These are phyloP conservation scores for Lophiotrema nucula DNA, from an alignment of 495 filamentous ascomycete genomes.

Conservation along the genomic window DNA sequence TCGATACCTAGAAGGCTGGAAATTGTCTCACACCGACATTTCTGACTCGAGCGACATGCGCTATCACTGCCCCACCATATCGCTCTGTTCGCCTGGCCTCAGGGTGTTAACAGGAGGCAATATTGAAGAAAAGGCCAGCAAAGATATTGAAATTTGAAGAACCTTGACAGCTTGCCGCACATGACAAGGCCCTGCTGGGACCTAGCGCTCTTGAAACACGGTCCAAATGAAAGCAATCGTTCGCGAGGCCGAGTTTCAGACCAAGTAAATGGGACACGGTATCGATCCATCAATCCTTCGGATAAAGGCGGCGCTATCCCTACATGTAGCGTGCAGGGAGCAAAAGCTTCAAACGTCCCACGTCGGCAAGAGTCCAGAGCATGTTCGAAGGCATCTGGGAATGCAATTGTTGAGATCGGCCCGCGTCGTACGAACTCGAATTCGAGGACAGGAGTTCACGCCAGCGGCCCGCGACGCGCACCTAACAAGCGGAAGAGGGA, in stretches of 20 bases:
- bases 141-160: conserved; percentile 9
- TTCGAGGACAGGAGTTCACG: conserved; percentile 14
- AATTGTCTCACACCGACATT: conserved; percentile 30
- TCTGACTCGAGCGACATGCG: conserved; percentile 23
- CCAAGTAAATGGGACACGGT: too few species aligned
- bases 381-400: too few species aligned
- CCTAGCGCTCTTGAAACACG: conserved; percentile 15
- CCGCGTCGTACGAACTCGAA: too few species aligned
- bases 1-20: not conserved
- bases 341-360: too few species aligned
- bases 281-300: too few species aligned
- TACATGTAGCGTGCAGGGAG: too few species aligned
- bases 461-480: conserved; percentile 21
- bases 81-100: not conserved
- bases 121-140: conserved; percentile 9
- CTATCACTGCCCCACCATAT: conserved; percentile 13
- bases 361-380: too few species aligned
- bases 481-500: conserved; percentile 2
- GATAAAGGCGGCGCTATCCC: too few species aligned
- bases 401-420: too few species aligned
- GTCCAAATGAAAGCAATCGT: conserved; percentile 10
- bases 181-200: not conserved
- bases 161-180: not conserved
- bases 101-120: conserved; percentile 15
- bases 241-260: conserved; percentile 8